Evolutionary conservation across 176 grass and related monocot genomes (phyloP), one percentile per base, ranked within the genome.

Genomic region (Cenchrus fungigraminus): DNA sequence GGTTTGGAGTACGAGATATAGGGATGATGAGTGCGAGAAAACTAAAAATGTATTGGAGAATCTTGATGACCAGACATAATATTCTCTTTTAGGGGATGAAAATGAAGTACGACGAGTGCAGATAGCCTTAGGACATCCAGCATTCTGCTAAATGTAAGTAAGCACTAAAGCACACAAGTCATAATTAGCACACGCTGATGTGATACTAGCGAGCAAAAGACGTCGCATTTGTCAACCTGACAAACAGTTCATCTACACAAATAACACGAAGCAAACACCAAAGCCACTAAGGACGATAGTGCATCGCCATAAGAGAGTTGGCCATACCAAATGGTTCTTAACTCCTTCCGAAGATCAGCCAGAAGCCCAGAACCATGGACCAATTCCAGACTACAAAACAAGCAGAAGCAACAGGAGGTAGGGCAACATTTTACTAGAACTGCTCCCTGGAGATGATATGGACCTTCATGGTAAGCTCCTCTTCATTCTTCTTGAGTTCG

Each of bases 401-500:
- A 68, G 79, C 47, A 81, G 3, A 56, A 55, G 4, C 66, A 56
- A 10, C 45, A 42, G 28, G 14, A 28, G 67, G 45, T 4, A 46
- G 43, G 6, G 3, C 57, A 80, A 42, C 31, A 40, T 17, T 44
- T 47, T 49, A 58, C 58, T 72, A 74, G 40, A 78, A 55, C 42
- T 78, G 63, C 58, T 73, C 74, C 17, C 46, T 34, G 22, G 0
- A 67, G 37, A 89, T 73, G 55, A 90, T 65, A 79, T 89, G 71
- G 37, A 94, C 83, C 25, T 11, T 47, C 79, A 91, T 86, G 1
- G 71, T 84, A 55, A 81, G 56, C 53, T 57, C 58, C 9, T 1
- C 77, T 47, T 76, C 10, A 9, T 82, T 67, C 31, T 40, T 47
- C 17, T 65, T 82, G 53, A 90, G 81, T 22, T 94, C 90, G 2